phyloP scores from a whole-genome alignment of 768 basidiomycete genomes.

The Suillus alpinus region DNA sequence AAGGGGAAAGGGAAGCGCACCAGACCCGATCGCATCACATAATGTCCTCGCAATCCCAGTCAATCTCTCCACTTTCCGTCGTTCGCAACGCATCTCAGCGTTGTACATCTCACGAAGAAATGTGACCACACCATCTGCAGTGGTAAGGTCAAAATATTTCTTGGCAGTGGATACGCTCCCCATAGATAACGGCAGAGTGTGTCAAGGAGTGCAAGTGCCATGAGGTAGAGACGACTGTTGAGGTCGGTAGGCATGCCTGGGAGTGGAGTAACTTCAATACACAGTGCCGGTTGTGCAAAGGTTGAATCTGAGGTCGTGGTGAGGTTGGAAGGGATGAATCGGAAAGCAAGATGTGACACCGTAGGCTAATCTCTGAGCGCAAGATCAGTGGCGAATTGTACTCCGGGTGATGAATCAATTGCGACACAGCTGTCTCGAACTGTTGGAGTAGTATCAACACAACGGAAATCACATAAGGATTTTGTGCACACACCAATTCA shows the following conservation, averaged over 20 bases:
- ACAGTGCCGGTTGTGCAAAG: slow-evolving; percentile 29
- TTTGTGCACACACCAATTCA: slow-evolving; percentile 36
- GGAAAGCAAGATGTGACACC: slow-evolving; percentile 77
- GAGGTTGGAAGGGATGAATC: slow-evolving; percentile 46
- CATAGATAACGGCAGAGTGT: slow-evolving; percentile 84
- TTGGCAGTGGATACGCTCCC: too few relatives aligned
- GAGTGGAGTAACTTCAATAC: slow-evolving; percentile 61
- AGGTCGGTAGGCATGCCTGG: slow-evolving; percentile 42
- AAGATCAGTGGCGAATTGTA: slow-evolving; percentile 91
- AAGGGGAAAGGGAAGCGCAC: too few relatives aligned
- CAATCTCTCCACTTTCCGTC: too few relatives aligned
- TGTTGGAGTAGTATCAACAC: slow-evolving; percentile 26
- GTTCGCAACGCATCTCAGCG: too few relatives aligned
- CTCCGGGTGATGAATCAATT: slow-evolving; percentile 85
- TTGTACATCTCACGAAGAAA: too few relatives aligned
- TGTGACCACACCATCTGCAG: too few relatives aligned
- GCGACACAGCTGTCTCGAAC: slow-evolving; percentile 73
- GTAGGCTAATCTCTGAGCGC: slow-evolving; percentile 82
- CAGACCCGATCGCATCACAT: too few relatives aligned
- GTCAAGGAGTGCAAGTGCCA: slow-evolving; percentile 76
- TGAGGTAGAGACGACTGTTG: slow-evolving; percentile 72
- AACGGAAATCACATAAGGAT: neutral
- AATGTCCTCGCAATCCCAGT: too few relatives aligned
- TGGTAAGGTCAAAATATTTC: too few relatives aligned
- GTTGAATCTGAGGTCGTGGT: slow-evolving; percentile 23